These are phyloP conservation scores for Brassica napus DNA, from an alignment of 345 rosid species.

Conservation along the genomic window Da-Ae NC_063434.1:10763001-10763500, in stretches of 20 bases:
- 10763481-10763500: no score
- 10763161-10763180: neutral
- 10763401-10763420: no score
- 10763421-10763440: no score
- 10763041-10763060: conserved; percentile 10
- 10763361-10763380: no score
- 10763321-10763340: no score
- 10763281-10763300: neutral
- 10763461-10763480: no score
- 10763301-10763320: no score
- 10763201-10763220: neutral
- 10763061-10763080: conserved; percentile 20
- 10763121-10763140: neutral
- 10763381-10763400: no score
- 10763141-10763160: neutral
- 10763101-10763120: conserved; percentile 11
- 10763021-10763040: conserved; percentile 18
- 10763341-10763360: no score
- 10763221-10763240: neutral
- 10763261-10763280: neutral
- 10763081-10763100: neutral
- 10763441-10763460: no score
- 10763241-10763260: neutral
- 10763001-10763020: conserved; percentile 17
- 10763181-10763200: neutral